Evolutionary conservation across 2,329 filamentous ascomycete species (phyloP).

Genomic region (Neonectria coccinea): DNA sequence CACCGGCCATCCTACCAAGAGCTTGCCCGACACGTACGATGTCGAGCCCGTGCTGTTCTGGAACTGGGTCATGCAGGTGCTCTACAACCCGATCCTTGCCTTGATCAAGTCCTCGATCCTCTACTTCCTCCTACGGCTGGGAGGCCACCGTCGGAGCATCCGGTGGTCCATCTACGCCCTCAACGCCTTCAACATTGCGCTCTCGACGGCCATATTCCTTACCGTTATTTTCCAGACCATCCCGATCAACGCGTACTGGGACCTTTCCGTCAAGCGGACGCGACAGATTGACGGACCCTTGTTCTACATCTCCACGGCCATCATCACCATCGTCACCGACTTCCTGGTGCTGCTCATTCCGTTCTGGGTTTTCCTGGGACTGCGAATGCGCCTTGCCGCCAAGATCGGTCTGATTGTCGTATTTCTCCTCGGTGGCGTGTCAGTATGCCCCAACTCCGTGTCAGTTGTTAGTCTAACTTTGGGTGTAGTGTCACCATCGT

Average conservation of each 20-base stretch:
- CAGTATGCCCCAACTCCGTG: slow-evolving; percentile 31
- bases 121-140: slow-evolving; percentile 57
- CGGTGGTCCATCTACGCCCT: slow-evolving; percentile 47
- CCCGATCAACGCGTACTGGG: slow-evolving; percentile 52
- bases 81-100: slow-evolving; percentile 60
- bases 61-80: slow-evolving; percentile 42
- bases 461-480: background rate
- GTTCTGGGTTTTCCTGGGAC: slow-evolving; percentile 54
- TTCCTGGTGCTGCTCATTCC: slow-evolving; percentile 54
- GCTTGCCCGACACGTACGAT: slow-evolving; percentile 30
- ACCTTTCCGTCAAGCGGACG: slow-evolving; percentile 30
- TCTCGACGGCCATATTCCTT: slow-evolving; percentile 52
- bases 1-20: slow-evolving; percentile 27
- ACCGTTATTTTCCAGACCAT: slow-evolving; percentile 55
- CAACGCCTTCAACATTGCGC: slow-evolving; percentile 47
- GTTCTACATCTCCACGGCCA: slow-evolving; percentile 52
- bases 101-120: slow-evolving; percentile 60
- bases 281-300: slow-evolving; percentile 47
- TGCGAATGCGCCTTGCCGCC: slow-evolving; percentile 53
- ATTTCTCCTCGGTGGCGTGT: slow-evolving; percentile 54
- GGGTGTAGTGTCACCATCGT: slow-evolving; percentile 48
- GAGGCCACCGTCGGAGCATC: slow-evolving; percentile 44
- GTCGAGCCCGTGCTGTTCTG: slow-evolving; percentile 36
- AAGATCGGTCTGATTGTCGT: slow-evolving; percentile 56
- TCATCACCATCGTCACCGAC: slow-evolving; percentile 57